A percentile compares a stretch with the other conserved stretches of the same genome.
Conservation (phyloP, 768 basidiomycete species). For the Candolleomyces efflorescens region DNA sequence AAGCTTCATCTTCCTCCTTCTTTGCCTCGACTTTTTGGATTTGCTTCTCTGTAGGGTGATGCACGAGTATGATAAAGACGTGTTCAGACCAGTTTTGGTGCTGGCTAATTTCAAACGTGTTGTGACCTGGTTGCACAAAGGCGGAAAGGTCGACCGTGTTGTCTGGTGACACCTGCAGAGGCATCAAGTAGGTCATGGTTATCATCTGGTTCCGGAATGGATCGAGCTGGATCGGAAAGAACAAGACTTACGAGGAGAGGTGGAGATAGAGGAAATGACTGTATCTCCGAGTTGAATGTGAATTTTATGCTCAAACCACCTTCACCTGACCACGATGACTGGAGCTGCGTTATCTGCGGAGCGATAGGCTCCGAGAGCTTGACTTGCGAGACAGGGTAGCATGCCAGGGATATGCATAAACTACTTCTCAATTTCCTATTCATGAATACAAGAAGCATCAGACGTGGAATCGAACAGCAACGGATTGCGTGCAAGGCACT, state of each 20-base stretch:
- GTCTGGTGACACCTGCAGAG: conserved; percentile 39
- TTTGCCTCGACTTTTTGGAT: conserved; percentile 28
- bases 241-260: conserved; percentile 31
- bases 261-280: conserved; percentile 35
- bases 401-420: conserved; percentile 43
- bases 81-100: conserved; percentile 39
- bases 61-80: conserved; percentile 42
- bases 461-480: neutral
- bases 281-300: conserved; percentile 17
- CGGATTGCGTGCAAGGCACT: conserved; percentile 16
- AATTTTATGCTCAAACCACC: conserved; percentile 33
- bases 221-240: neutral
- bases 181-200: too few species aligned
- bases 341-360: conserved; percentile 16
- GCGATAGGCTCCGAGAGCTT: conserved; percentile 13
- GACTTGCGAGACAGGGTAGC: conserved; percentile 28
- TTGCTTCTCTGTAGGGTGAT: conserved; percentile 46
- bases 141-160: conserved; percentile 49
- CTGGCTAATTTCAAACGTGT: conserved; percentile 41
- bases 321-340: conserved; percentile 41
- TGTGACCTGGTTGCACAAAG: conserved; percentile 36
- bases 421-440: conserved; percentile 30
- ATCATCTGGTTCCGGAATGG: neutral
- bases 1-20: conserved; percentile 30
- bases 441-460: neutral